Conservation (phyloP, 257 asterid species). For the Leptodermis oblonga region DNA sequence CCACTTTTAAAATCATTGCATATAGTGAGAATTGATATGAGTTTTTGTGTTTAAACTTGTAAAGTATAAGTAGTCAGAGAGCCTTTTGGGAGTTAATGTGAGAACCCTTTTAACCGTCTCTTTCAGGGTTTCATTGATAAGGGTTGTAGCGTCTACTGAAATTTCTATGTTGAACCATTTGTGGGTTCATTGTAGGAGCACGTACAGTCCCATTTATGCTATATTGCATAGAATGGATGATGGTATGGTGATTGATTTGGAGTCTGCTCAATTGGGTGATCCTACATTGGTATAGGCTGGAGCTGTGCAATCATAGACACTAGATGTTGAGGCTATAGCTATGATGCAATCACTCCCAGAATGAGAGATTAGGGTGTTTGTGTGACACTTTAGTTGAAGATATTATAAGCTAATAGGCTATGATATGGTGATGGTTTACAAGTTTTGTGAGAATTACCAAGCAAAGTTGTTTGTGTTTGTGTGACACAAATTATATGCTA, state of each 20-base stretch:
- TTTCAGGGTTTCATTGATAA: constrained; percentile 36
- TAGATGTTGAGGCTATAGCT: constrained; percentile 52
- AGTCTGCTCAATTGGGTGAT: constrained; percentile 47
- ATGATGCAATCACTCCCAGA: constrained; percentile 53
- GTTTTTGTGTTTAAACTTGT: constrained; percentile 39
- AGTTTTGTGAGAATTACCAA: constrained; percentile 60
- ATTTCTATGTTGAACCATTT: constrained; percentile 57
- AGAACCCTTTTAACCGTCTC: constrained; percentile 44
- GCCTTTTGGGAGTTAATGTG: constrained; percentile 48
- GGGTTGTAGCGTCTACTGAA: constrained; percentile 36
- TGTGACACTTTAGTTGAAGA: constrained; percentile 59
- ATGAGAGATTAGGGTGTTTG: constrained; percentile 44
- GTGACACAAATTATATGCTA: no score
- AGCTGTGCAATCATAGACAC: constrained; percentile 57
- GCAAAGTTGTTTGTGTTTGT: no score
- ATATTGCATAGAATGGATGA: constrained; percentile 61
- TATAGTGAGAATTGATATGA: constrained; percentile 53
- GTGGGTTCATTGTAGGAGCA: constrained; percentile 43
- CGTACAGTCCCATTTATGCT: constrained; percentile 49
- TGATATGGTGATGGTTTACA: constrained; percentile 69
- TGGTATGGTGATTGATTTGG: constrained; percentile 65
- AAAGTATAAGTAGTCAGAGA: constrained; percentile 3
- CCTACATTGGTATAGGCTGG: constrained; percentile 42
- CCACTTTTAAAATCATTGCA: constrained; percentile 37
- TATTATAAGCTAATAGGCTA: constrained; percentile 57